phyloP scores from a whole-genome alignment of 257 asterid species.

The Solanum chmielewskii region DNA sequence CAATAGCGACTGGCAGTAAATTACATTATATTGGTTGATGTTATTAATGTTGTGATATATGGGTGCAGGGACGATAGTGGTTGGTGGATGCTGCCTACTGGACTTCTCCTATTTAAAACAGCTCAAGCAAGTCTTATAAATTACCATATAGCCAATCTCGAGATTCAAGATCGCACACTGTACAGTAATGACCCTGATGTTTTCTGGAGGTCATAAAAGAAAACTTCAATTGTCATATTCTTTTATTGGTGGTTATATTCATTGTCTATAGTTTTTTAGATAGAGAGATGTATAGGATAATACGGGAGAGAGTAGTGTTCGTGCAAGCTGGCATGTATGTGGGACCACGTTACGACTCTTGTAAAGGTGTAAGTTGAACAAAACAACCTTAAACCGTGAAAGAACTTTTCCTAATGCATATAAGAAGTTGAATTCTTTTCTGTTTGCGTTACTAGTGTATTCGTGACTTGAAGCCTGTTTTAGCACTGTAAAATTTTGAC shows the following conservation, averaged over 20 bases:
- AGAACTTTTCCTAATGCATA: neutral
- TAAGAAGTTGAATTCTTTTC: neutral
- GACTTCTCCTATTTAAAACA: conserved; percentile 46
- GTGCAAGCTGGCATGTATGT: neutral
- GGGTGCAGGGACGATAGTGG: conserved; percentile 77
- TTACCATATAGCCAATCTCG: conserved; percentile 81
- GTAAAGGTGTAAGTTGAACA: neutral
- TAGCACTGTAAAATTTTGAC: neutral
- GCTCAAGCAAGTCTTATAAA: conserved; percentile 64
- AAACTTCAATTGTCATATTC: neutral
- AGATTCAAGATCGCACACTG: conserved; percentile 78
- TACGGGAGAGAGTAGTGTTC: neutral
- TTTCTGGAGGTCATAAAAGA: conserved; percentile 64
- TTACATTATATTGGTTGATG: neutral
- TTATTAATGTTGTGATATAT: neutral
- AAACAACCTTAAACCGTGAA: neutral
- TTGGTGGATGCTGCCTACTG: conserved; percentile 87
- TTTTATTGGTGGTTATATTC: neutral
- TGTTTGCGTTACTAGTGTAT: neutral
- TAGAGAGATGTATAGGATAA: neutral
- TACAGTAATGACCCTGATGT: conserved; percentile 61
- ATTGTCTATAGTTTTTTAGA: neutral
- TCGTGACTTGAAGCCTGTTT: neutral
- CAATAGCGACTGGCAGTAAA: neutral
- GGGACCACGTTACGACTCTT: neutral